phyloP scores from a whole-genome alignment of 495 filamentous ascomycete genomes.

The Tuber aestivum region DNA sequence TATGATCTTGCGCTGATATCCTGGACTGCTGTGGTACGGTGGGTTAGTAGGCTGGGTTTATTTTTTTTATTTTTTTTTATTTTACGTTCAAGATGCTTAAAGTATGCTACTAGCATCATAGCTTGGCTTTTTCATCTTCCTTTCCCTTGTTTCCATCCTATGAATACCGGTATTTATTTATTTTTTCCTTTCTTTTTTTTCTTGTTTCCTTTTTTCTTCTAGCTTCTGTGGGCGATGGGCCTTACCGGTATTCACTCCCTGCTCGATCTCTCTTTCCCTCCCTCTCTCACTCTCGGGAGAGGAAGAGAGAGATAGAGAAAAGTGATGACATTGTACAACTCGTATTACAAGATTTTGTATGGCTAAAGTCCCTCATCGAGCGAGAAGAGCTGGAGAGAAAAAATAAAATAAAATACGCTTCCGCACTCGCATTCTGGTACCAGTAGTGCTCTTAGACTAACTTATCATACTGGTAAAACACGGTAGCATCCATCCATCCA shows the following conservation, averaged over 20 bases:
- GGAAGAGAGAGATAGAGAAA: neutral
- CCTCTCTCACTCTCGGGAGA: neutral
- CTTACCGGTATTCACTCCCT: neutral
- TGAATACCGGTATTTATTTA: neutral
- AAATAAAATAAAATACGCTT: neutral
- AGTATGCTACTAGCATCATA: neutral
- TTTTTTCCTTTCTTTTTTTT: neutral
- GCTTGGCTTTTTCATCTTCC: neutral
- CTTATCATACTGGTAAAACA: neutral
- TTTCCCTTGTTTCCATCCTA: too few relatives aligned
- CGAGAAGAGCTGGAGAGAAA: neutral
- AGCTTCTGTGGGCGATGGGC: neutral
- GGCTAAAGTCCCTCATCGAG: constrained; percentile 5
- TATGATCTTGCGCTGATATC: neutral
- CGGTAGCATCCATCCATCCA: neutral
- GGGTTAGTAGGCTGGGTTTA: neutral
- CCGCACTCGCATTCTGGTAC: neutral
- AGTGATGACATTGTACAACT: neutral
- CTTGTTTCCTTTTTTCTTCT: neutral
- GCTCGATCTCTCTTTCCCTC: too few relatives aligned
- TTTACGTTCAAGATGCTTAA: neutral
- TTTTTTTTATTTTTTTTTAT: neutral
- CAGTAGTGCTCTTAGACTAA: neutral
- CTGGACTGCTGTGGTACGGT: neutral
- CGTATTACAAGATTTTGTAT: neutral